Conservation (phyloP, 768 basidiomycete species). For the Leccinum barrowsii region DNA sequence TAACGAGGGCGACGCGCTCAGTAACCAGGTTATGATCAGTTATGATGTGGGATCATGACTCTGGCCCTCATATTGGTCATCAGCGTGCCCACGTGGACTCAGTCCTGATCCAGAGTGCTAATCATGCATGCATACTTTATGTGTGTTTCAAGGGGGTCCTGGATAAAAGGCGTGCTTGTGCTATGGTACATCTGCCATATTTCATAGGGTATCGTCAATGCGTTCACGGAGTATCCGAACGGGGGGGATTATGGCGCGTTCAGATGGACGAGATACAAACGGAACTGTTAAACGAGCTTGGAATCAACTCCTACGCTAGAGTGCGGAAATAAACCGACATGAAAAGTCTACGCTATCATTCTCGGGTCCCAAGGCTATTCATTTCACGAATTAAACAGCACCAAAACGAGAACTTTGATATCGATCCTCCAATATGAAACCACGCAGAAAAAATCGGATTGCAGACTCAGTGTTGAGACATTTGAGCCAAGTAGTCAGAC, state of each 20-base stretch:
- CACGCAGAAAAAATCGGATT: not conserved
- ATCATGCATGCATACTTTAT: not conserved
- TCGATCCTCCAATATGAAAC: slow-evolving; percentile 1
- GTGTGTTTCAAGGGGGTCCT: not conserved
- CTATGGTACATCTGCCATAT: not conserved
- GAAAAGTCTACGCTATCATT: slow-evolving; percentile 6
- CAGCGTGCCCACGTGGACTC: not conserved
- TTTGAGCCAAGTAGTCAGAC: slow-evolving; percentile 67
- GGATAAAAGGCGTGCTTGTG: not conserved
- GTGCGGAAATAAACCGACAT: not conserved
- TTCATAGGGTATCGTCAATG: not conserved
- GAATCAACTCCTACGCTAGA: not conserved
- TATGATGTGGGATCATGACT: not conserved
- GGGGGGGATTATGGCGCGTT: not conserved
- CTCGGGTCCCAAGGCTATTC: not conserved
- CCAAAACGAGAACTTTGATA: slow-evolving; percentile 3
- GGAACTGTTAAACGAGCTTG: not conserved
- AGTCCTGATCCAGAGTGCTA: not conserved
- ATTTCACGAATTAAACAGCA: slow-evolving; percentile 15
- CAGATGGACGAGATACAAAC: not conserved
- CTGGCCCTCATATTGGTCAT: not conserved
- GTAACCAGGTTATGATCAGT: not conserved
- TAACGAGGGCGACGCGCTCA: not conserved
- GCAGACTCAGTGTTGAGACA: slow-evolving; percentile 44
- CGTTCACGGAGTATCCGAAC: not conserved